Conservation (phyloP, 176 grass and related monocot species). For the Eragrostis nindensis region DNA sequence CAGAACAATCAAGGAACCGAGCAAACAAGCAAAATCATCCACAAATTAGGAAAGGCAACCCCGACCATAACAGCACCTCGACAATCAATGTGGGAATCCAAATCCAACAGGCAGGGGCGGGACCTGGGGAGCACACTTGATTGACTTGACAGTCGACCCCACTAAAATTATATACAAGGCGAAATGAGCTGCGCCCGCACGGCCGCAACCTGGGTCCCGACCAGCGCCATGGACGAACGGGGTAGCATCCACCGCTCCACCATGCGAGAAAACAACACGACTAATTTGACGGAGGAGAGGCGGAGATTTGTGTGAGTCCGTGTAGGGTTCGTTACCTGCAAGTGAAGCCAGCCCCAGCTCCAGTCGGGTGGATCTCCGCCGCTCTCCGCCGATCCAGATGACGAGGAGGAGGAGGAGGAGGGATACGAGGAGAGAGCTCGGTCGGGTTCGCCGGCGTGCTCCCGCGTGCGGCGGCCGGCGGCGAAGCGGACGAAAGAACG, state of each 20-base stretch:
- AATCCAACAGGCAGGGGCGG: background rate
- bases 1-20: background rate
- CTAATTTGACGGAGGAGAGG: background rate
- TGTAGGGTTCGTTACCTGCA: background rate
- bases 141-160: background rate
- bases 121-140: background rate
- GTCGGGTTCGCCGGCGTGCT: background rate
- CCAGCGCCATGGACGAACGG: background rate
- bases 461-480: background rate
- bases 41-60: background rate
- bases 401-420: background rate
- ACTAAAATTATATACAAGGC: background rate
- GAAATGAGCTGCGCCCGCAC: background rate
- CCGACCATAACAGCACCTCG: background rate
- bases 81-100: background rate
- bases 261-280: background rate
- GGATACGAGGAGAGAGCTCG: background rate
- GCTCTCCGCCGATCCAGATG: background rate
- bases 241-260: background rate
- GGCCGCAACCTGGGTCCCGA: background rate
- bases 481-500: background rate
- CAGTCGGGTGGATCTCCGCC: background rate
- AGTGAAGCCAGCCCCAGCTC: background rate
- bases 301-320: background rate
- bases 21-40: background rate